Base-by-base conservation (phyloP, 2,329 filamentous ascomycete genomes). In the Aureobasidium zeae region DNA sequence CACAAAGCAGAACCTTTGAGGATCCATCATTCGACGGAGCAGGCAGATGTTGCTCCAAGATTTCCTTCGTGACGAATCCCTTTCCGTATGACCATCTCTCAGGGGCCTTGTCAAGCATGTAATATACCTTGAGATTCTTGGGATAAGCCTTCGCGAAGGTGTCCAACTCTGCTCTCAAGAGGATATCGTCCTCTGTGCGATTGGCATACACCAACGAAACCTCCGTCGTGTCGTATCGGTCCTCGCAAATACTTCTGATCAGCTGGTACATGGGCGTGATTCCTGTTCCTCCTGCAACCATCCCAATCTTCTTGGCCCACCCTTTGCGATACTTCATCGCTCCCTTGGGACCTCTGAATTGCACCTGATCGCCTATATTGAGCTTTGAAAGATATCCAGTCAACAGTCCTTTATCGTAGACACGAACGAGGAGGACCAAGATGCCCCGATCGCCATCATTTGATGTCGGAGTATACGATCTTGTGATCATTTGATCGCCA, bases 231-330 rank as follows among this genome's bases (percentile, higher is more conserved):
- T 81, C 78, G 5, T 58, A 61, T n/a, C 70, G 63, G 43, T 80
- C 72, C 53, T 79, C 76, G 52, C 74, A 77, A 45, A 81, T 77
- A 31, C 75, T 74, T 3, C 76, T 71, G 53, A 81, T 78, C 5
- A 81, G 58, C 53, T 81, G 76, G 55, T 68, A 76, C 70, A 77
- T 74, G 2, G 74, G 73, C 1, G 74, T 73, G 46, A 73, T 71
- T 5, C 70, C 70, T 31, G 67, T 68, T 12, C 69, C 69, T 25
- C 73, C 73, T 1, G 71, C 72, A 1, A 77, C 54, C 73, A 77
- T 76, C 45, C 72, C 72, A 29, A 77, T 66, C 30, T 62, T 57
- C 49, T 61, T 64, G 36, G 59, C 62, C 1, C 68, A 57, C 0
- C 62, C 63, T 15, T 61, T 63, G 12, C 55, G 55, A 53, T 77